Evolutionary conservation across 2,329 filamentous ascomycete genomes (phyloP).

Genomic region (Trichoderma atrobrunneum): DNA sequence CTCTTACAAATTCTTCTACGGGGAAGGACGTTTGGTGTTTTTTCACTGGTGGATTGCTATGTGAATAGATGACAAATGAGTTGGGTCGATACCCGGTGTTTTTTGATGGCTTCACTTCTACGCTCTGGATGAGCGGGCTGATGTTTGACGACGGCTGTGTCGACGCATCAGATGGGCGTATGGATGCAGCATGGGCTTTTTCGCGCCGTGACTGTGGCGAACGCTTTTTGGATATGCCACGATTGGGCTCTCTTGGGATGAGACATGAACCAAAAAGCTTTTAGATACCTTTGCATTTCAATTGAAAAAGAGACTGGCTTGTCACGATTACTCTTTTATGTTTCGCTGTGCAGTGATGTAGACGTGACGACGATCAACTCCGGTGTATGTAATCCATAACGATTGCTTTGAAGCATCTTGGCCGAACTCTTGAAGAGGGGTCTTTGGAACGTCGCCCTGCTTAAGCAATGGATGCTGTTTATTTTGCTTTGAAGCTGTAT

Average conservation of each 20-base stretch:
- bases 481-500: not conserved
- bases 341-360: not conserved
- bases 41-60: slow-evolving; percentile 17
- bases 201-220: not conserved
- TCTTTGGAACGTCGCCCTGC: not conserved
- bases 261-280: slow-evolving; percentile 15
- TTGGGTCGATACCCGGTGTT: slow-evolving; percentile 16
- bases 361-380: not conserved
- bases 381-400: not conserved
- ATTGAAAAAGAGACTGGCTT: not conserved
- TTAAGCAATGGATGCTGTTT: not conserved
- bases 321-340: not conserved
- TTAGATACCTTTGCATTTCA: slow-evolving; percentile 18
- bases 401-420: not conserved
- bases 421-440: not conserved
- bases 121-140: slow-evolving; percentile 15
- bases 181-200: slow-evolving; percentile 2
- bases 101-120: slow-evolving; percentile 16
- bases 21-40: slow-evolving; percentile 33
- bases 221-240: slow-evolving; percentile 8
- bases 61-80: slow-evolving; percentile 18
- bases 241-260: slow-evolving; percentile 5
- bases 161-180: slow-evolving; percentile 2
- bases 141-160: not conserved
- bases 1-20: slow-evolving; percentile 24